Evolutionary conservation across 805 yeast species (phyloP), one percentile per base, ranked within the genome.

Genomic region (Myxozyma melibiosi): DNA sequence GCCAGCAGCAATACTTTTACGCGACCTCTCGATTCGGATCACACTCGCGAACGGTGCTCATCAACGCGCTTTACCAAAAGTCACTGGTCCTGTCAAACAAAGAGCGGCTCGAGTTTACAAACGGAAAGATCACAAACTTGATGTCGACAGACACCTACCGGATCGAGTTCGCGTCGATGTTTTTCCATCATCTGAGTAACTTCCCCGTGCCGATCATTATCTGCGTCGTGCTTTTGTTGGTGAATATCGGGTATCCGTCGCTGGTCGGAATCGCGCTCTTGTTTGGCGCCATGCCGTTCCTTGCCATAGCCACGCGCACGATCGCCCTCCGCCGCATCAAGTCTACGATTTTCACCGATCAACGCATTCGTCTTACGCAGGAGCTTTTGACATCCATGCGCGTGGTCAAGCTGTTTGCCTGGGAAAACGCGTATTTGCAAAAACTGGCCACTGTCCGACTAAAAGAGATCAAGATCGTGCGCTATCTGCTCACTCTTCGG

Each of bases 371-470:
- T 45, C 77, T 82, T 47, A 84, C 90, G 70, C 85, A 88, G 63
- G 98, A 91, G 70, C 81, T 90, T 28, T 76, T 91, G 62, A 83
- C 80, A 67, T 83, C 86, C 63, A 81, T 91, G 78, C 88, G 87
- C 67, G 80, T 86, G 69, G 88, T 91, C 70, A 91, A 91, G 74
- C 87, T 80, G 70, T 91, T 90, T 70, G 88, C 95, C 0, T 91
- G 97, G 97, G 97, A 91, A 72, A 77, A 77, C 31, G 90, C 97
- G 0, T 91, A 89, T 69, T 77, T 78, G 52, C 70, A 77, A 8
- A 74, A 78, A 51, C 79, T 91, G 34, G 67, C 81, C 14, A 77
- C 75, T 11, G 76, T 81, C 27, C 80, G 97, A 69, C 66, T 68
- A 0, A 67, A 74, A 20, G 97, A 90, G 72, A 84, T 88, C 80